Evolutionary conservation across 768 basidiomycete genomes (phyloP), one percentile per base, ranked within the genome.

Genomic region (Tricholoma hemisulphureum): DNA sequence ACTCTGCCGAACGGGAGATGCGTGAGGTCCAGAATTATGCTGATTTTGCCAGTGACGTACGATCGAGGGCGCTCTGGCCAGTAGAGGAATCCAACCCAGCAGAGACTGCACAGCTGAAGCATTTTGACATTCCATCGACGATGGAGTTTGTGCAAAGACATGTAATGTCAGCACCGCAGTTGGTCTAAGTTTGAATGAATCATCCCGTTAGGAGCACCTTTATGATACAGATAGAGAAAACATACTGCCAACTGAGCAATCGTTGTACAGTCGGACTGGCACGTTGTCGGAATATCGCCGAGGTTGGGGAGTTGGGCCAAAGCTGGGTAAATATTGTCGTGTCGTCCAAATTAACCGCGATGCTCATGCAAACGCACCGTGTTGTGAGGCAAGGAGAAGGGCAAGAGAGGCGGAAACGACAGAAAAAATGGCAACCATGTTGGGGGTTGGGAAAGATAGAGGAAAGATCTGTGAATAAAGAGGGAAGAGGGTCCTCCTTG

Each of bases 21-120:
- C 21, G 11, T 54, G n/a, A 58, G 16, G 29, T 16, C 20, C 9
- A 21, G 0, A 21, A 16, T 9, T 16, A 20, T 43, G 10, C 14
- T 20, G 6, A 26, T 20, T 51, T 18, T 21, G n/a, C n/a, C 37
- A 6, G 26, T 18, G 39, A 55, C 53, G 20, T 55, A 61, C 60
- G 49, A 35, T 58, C 53, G 24, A 61, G 41, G 34, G 51, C 48
- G 20, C 23, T 28, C 39, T 61, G 60, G 13, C 48, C 60, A 32
- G 49, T 56, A 9, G 37, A 8, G 26, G 39, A 21, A 35, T 55
- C 26, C 13, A 61, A 5, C 7, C 60, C 60, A n/a, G 55, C 43
- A 7, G 29, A 31, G 35, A 57, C 56, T 37, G 53, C 56, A 52
- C 60, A 61, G 56, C 45, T 35, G 26, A 61, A 34, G 37, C 60